Evolutionary conservation across 495 filamentous ascomycete species (phyloP), one percentile per base, ranked within the genome.

Genomic region (Neurospora tetraspora): DNA sequence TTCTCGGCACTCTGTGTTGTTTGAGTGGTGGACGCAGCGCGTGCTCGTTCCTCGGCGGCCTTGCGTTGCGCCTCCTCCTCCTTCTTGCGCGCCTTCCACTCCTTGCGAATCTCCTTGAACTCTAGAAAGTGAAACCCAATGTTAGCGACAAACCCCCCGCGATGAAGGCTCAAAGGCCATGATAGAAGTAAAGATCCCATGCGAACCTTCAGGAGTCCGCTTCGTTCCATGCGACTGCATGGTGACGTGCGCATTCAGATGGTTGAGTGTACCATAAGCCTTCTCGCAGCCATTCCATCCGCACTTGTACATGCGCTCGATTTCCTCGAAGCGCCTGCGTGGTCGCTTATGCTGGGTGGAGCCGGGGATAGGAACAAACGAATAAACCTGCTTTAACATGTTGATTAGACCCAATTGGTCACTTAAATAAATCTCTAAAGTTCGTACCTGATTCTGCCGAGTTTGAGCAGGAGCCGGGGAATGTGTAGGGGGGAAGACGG

Each of bases 221-320:
- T 98, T 98, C 59, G 86, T 82, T 5, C 95, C 95, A 74, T 98
- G 95, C 71, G 91, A 94, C 79, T 98, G 95, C 95, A 98, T 98
- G 23, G 95, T 98, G 69, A 98, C 95, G 78, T 98, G 95, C 39
- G 95, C 95, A 76, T 98, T 98, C 76, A 98, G 81, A 80, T 98
- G 95, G 80, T 98, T 98, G 71, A 98, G 83, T 34, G 95, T 98
- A 71, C 95, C 95, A 77, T 98, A 98, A 14, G 95, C 95, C 82
- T 98, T 98, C 79, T 98, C 96, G 80, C 96, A 99, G 5, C 94
- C 94, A 73, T 97, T 93, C 93, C 94, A 98, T 11, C 96, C 96
- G 83, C 96, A 99, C 82, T 97, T 98, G 85, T 99, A 99, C 96
- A 99, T 99, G 73, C 96, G 91, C 85, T 99, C 96, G 78, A 99